Evolutionary conservation across 192 early-diverging fungal genomes (phyloP).

Genomic region (Coemansia sp.): DNA sequence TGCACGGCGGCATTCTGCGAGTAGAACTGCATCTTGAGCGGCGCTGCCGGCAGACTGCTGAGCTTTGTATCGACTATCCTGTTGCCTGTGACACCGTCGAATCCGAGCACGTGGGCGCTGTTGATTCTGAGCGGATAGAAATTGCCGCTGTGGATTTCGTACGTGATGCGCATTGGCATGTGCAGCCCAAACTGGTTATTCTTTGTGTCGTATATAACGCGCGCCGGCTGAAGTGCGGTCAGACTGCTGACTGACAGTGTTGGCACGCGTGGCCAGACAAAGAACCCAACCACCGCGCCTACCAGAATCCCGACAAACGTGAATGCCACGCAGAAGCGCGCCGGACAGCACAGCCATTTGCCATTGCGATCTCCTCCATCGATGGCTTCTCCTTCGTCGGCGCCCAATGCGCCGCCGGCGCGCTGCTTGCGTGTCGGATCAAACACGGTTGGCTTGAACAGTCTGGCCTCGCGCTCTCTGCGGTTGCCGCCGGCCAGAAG

Average conservation of each 20-base stretch:
- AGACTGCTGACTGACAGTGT: slow-evolving; percentile 38
- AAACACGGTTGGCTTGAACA: slow-evolving; percentile 34
- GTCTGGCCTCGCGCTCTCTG: slow-evolving; percentile 19
- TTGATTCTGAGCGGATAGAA: slow-evolving; percentile 50
- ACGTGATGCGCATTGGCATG: slow-evolving; percentile 44
- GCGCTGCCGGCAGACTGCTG: slow-evolving; percentile 9
- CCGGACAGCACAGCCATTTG: slow-evolving; percentile 42
- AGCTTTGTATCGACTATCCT: slow-evolving; percentile 34
- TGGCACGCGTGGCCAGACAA: slow-evolving; percentile 46
- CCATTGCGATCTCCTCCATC: slow-evolving; percentile 13
- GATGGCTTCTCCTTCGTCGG: neutral
- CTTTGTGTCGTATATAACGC: slow-evolving; percentile 24
- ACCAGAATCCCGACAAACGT: slow-evolving; percentile 32
- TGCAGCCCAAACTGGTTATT: slow-evolving; percentile 30
- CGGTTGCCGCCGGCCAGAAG: slow-evolving; percentile 9
- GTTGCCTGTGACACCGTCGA: slow-evolving; percentile 42
- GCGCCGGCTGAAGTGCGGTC: slow-evolving; percentile 20
- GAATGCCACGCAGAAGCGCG: slow-evolving; percentile 39
- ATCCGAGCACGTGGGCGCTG: slow-evolving; percentile 24
- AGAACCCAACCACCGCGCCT: slow-evolving; percentile 36
- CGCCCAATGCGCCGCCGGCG: neutral
- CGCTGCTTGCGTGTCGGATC: slow-evolving; percentile 8
- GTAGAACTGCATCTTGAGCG: slow-evolving; percentile 38
- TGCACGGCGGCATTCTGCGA: slow-evolving; percentile 10
- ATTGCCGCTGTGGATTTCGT: slow-evolving; percentile 49